A percentile compares a stretch with the other conserved stretches of the same genome.
Evolutionary conservation across 1,284 basidiomycete species (phyloP).

Genomic region (Lentinus polychrous): DNA sequence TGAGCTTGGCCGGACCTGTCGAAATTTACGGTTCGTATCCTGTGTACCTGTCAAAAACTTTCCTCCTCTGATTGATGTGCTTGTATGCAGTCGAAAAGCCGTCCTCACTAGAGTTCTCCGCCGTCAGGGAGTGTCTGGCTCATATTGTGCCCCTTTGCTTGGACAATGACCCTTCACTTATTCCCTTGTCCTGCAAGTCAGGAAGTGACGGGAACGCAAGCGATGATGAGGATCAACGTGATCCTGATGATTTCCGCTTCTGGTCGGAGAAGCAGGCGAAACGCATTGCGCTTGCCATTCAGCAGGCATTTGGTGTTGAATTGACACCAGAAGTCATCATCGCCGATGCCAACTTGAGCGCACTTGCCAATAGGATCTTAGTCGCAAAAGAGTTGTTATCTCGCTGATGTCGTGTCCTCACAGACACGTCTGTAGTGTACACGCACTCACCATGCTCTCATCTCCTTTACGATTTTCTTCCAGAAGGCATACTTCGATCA

Average conservation of each 20-base stretch:
- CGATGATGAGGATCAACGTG: constrained; percentile 38
- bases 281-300: constrained; percentile 74
- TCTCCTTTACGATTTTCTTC: too few relatives aligned
- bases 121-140: constrained; percentile 61
- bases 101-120: constrained; percentile 49
- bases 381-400: constrained; percentile 68
- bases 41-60: not conserved
- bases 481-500: too few relatives aligned
- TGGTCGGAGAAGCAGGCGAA: constrained; percentile 88
- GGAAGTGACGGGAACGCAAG: constrained; percentile 11
- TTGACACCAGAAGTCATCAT: constrained; percentile 86
- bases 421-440: not conserved
- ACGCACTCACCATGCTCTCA: too few relatives aligned
- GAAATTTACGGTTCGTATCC: constrained; percentile 75
- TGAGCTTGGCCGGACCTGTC: constrained; percentile 76
- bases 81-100: constrained; percentile 57
- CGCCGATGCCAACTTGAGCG: constrained; percentile 85
- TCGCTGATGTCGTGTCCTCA: constrained; percentile 8
- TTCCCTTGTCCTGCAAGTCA: constrained; percentile 65
- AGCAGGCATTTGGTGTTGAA: constrained; percentile 83
- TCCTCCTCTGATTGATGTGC: not conserved
- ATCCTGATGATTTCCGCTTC: constrained; percentile 91
- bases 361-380: constrained; percentile 78
- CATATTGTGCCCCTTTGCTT: constrained; percentile 82
- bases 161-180: constrained; percentile 76